These are phyloP conservation scores for Daldinia grandis DNA, from an alignment of 495 filamentous ascomycete genomes.

Conservation along the genomic window DNA sequence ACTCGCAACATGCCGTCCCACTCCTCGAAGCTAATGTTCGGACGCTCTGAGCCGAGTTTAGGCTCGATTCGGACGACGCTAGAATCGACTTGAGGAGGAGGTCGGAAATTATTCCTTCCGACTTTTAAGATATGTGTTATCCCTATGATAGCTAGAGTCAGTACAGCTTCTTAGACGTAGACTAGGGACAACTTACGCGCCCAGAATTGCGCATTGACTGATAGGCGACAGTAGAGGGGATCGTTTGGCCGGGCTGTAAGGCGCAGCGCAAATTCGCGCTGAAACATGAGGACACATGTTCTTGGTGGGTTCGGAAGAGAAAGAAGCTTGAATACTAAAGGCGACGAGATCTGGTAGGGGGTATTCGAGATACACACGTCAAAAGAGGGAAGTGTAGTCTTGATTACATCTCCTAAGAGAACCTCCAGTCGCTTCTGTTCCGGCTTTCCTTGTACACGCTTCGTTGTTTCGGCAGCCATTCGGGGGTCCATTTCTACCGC, in stretches of 20 bases:
- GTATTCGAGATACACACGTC: slow-evolving; percentile 78
- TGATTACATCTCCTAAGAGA: slow-evolving; percentile 91
- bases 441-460: slow-evolving; percentile 88
- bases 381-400: slow-evolving; percentile 57
- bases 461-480: slow-evolving; percentile 96
- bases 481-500: slow-evolving; percentile 89
- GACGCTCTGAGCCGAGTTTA: slow-evolving; percentile 75
- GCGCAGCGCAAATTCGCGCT: slow-evolving; percentile 51
- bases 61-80: slow-evolving; percentile 66
- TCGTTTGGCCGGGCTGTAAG: slow-evolving; percentile 76
- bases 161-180: neutral
- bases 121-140: slow-evolving; percentile 67
- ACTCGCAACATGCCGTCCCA: slow-evolving; percentile 92
- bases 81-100: slow-evolving; percentile 88
- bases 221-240: slow-evolving; percentile 84
- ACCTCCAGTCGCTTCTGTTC: slow-evolving; percentile 82
- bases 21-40: slow-evolving; percentile 89
- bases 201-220: slow-evolving; percentile 95
- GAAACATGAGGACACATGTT: slow-evolving; percentile 87
- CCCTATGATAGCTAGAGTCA: slow-evolving; percentile 3
- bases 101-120: slow-evolving; percentile 83
- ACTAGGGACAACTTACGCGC: slow-evolving; percentile 44
- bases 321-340: slow-evolving; percentile 91
- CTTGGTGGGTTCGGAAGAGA: slow-evolving; percentile 74
- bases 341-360: slow-evolving; percentile 91